A percentile compares a stretch with the other conserved stretches of the same genome.
Evolutionary conservation across 306 rosid genomes (phyloP).

Genomic region (Oemleria cerasiformis): DNA sequence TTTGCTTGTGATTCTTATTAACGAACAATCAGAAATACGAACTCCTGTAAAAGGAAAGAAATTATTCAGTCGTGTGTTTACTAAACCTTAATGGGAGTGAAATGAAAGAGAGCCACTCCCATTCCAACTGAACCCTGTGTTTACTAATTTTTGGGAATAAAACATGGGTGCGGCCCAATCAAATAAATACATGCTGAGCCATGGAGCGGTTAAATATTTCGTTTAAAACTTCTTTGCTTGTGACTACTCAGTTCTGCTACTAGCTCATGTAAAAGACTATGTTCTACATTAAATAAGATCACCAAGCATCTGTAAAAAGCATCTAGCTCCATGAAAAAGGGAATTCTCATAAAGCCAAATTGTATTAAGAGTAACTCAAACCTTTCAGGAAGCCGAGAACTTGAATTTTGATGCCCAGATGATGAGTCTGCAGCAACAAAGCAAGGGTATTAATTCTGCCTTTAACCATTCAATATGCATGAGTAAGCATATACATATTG

Average conservation of each 20-base stretch:
- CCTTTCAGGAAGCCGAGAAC: constrained; percentile 96
- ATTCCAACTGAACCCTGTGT: too few relatives aligned
- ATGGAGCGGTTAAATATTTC: not conserved
- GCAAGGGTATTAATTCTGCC: not conserved
- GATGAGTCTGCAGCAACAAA: constrained; percentile 57
- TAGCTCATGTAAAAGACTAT: not conserved
- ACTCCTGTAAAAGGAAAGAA: too few relatives aligned
- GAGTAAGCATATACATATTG: not conserved
- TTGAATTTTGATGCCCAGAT: constrained; percentile 72
- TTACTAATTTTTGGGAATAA: too few relatives aligned
- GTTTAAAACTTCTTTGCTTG: not conserved
- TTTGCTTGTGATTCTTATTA: too few relatives aligned
- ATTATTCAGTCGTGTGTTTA: too few relatives aligned
- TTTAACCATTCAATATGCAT: not conserved
- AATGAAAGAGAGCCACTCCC: too few relatives aligned
- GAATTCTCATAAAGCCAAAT: not conserved
- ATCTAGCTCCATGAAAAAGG: not conserved
- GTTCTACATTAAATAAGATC: not conserved
- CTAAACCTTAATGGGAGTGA: too few relatives aligned
- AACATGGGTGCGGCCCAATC: too few relatives aligned
- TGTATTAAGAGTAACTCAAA: constrained; percentile 23
- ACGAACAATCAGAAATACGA: too few relatives aligned
- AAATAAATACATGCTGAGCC: not conserved
- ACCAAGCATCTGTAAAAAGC: not conserved
- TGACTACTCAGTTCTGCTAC: not conserved